phyloP scores from a whole-genome alignment of 1,284 basidiomycete species.

The Rhodotorula sp. region DNA sequence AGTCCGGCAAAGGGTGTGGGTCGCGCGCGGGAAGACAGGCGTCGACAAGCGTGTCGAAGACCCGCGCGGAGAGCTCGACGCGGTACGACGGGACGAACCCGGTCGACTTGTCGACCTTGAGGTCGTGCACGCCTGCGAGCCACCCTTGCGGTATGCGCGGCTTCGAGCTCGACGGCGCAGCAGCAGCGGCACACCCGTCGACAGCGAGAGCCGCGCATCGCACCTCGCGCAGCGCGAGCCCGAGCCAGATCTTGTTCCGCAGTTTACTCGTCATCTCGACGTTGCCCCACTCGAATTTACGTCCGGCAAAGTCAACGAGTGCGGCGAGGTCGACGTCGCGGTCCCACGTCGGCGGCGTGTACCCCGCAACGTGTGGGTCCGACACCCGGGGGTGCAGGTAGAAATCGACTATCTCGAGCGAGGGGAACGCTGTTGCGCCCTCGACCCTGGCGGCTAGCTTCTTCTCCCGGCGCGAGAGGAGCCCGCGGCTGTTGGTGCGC shows the following conservation, averaged over 20 bases:
- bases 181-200: background rate
- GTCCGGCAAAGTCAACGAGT: slow-evolving; percentile 23
- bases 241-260: slow-evolving; percentile 19
- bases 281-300: slow-evolving; percentile 39
- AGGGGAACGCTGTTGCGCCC: slow-evolving; percentile 15
- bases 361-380: background rate
- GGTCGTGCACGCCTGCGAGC: slow-evolving; percentile 4
- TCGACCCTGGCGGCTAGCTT: slow-evolving; percentile 30
- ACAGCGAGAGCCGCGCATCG: slow-evolving; percentile 12
- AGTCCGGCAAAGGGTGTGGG: slow-evolving; percentile 14
- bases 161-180: background rate
- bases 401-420: slow-evolving; percentile 11
- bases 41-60: slow-evolving; percentile 3
- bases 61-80: slow-evolving; percentile 22
- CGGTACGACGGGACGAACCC: slow-evolving; percentile 21
- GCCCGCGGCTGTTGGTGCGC: slow-evolving; percentile 53
- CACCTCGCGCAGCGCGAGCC: slow-evolving; percentile 14
- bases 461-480: slow-evolving; percentile 14
- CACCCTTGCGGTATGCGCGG: background rate
- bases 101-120: slow-evolving; percentile 24
- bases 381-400: slow-evolving; percentile 29
- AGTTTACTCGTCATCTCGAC: slow-evolving; percentile 20
- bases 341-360: slow-evolving; percentile 18
- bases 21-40: slow-evolving; percentile 14
- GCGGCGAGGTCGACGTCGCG: slow-evolving; percentile 19